These are phyloP conservation scores for Sporothrix inflata DNA, from an alignment of 2,329 filamentous ascomycete species.

Conservation along the genomic window DNA sequence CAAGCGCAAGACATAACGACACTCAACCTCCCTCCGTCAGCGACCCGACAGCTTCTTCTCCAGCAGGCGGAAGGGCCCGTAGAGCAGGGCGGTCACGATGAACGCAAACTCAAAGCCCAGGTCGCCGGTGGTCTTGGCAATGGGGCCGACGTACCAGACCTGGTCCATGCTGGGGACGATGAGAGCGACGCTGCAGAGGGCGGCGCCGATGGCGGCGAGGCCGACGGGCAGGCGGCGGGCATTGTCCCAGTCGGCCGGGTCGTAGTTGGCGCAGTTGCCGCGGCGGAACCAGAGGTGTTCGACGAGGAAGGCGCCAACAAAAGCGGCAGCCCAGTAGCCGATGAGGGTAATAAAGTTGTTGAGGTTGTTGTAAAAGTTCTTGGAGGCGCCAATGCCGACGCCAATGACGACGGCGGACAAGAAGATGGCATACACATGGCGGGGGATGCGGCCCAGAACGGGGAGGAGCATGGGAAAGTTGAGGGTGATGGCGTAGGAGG, in stretches of 20 bases:
- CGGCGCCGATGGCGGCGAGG: constrained; percentile 36
- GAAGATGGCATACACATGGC: constrained; percentile 47
- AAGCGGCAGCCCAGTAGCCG: constrained; percentile 51
- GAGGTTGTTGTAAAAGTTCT: constrained; percentile 47
- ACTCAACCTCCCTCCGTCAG: too few species aligned
- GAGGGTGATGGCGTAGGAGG: constrained; percentile 64
- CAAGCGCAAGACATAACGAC: too few species aligned
- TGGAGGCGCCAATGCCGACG: constrained; percentile 46
- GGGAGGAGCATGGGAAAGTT: constrained; percentile 58
- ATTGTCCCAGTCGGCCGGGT: constrained; percentile 37
- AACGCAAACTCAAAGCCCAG: constrained; percentile 52
- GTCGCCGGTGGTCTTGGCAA: constrained; percentile 49
- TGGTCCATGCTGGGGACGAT: constrained; percentile 50
- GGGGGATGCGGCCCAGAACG: constrained; percentile 45
- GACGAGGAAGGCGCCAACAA: constrained; percentile 45
- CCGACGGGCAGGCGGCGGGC: constrained; percentile 37
- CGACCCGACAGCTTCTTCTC: constrained; percentile 36
- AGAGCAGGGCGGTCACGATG: constrained; percentile 46
- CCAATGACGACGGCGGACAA: constrained; percentile 48
- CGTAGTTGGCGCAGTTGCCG: constrained; percentile 34
- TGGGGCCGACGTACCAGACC: constrained; percentile 49
- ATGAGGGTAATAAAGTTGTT: constrained; percentile 52
- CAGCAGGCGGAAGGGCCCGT: constrained; percentile 45
- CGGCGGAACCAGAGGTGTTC: constrained; percentile 39
- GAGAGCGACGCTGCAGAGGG: constrained; percentile 35